Base-by-base conservation (phyloP, 768 basidiomycete species). In the Rhizopogon rudus region DNA sequence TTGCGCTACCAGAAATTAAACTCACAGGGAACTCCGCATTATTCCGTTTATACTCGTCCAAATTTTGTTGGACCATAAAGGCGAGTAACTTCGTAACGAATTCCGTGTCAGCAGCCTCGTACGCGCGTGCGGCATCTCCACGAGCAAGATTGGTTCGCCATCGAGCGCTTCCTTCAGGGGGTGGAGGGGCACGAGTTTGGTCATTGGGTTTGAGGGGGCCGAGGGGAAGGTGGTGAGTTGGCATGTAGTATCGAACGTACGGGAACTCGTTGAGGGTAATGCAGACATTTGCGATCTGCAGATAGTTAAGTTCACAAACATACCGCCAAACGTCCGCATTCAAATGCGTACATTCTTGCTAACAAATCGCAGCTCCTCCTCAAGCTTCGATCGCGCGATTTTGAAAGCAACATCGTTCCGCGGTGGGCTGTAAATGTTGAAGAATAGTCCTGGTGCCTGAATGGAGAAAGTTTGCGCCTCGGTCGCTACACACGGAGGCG, bases 191-290 rank as follows among this genome's bases (percentile, higher is more conserved):
- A 5, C 87, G 83, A 10, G 84, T 86, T 56, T 81, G 77, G 2
- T 73, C 71, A 61, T 82, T 72, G 2, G 86, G 87, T 54, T 87
- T 86, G 52, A 98, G 82, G 3, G 93, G 82, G 13, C 93, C 93
- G 13, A 98, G 78, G 1, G 94, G 95, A 2, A 78, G 77, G 63
- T 94, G 93, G 58, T 88, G 81, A 12, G 83, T 74, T 5, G 96
- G 93, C 51, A 90, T 73, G 67, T 97, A 98, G 73, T 96, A 98
- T 33, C 96, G 88, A 60, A 98, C 87, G 67, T 82, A 88, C 0
- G 97, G 97, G 64, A 87, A 91, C 67, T 99, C 97, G 63, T 93
- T 88, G 29, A 98, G 72, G 0, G 91, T 83, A 14, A 97, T 87
- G 69, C 94, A 92, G 3, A 95, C 72, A 63, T 98, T 97, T 28